Evolutionary conservation across 2,329 filamentous ascomycete genomes (phyloP).

Genomic region (Hymenoscyphus repandus): DNA sequence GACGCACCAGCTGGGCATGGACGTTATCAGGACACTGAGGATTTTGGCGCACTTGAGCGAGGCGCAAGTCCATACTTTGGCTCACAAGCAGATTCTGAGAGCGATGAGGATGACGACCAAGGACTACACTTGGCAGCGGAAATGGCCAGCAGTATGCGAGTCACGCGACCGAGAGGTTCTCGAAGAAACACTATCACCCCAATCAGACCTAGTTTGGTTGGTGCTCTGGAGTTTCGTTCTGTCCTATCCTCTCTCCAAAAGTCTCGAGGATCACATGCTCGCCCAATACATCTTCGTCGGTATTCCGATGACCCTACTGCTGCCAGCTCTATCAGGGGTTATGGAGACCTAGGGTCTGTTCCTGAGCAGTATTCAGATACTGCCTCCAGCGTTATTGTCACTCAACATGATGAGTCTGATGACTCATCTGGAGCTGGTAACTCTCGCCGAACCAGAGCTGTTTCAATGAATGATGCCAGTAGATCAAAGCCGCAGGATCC

Average conservation of each 20-base stretch:
- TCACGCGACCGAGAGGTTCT: constrained; percentile 62
- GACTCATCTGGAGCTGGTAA: constrained; percentile 12
- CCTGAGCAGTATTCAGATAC: constrained; percentile 31
- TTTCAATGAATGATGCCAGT: constrained; percentile 29
- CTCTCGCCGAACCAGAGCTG: constrained; percentile 23
- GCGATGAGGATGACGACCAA: constrained; percentile 49
- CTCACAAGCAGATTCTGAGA: constrained; percentile 32
- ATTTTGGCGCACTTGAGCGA: constrained; percentile 29
- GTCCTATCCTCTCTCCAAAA: constrained; percentile 82
- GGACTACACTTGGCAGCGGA: constrained; percentile 70
- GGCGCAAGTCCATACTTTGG: constrained; percentile 36
- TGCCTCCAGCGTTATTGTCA: constrained; percentile 35
- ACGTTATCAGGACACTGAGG: constrained; percentile 24
- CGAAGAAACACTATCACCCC: constrained; percentile 73
- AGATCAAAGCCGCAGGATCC: constrained; percentile 14
- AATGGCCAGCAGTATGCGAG: constrained; percentile 87
- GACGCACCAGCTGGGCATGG: constrained; percentile 37
- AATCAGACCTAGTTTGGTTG: constrained; percentile 88
- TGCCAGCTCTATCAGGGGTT: constrained; percentile 11
- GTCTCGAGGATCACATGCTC: constrained; percentile 69
- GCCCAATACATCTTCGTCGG: constrained; percentile 62
- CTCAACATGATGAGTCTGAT: constrained; percentile 31
- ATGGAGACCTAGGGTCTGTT: constrained; percentile 41
- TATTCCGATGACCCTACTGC: constrained; percentile 55
- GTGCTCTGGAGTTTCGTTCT: constrained; percentile 88